Evolutionary conservation across 352 stramenopile genomes (phyloP), one percentile per base, ranked within the genome.

Genomic region (Pythium aquatile): DNA sequence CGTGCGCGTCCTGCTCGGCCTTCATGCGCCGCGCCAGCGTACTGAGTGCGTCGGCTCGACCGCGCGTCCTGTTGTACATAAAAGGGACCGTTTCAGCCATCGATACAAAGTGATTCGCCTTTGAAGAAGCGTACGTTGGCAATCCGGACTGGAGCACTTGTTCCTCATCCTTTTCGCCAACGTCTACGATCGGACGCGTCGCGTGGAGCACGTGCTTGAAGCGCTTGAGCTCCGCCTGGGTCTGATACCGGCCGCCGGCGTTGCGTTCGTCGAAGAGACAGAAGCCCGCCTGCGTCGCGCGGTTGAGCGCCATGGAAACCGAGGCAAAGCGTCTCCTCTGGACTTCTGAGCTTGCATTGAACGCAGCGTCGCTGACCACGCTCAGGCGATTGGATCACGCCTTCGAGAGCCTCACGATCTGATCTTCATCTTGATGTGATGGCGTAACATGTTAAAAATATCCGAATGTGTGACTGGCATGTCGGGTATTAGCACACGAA

Each of bases 221-320:
- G 37, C 74, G 85, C 35, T 82, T 79, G 49, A 93, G 83, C 62
- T 93, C 83, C 10, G 81, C 83, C 37, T 85, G 76, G 16, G 83
- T 90, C 72, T 93, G 83, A 53, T 76, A 88, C n/a, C 81, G 74
- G 10, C 85, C 83, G 3, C 85, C 83, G 24, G 77, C 77, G 54
- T 92, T 93, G 28, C 85, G 81, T 68, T 93, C 85, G 53, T 93
- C 85, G 39, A 93, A 93, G 20, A 72, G 58, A 66, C 79, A 90
- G 57, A 91, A 93, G 6, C 83, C 83, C 14, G 74, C 77, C 40
- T 90, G 82, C 11, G 79, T 83, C 40, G 66, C 66, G 33, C 79
- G 81, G 55, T 90, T 87, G 75, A 91, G 86, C 17, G 46, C 68
- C 63, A 71, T 75, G 14, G 40, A 26, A 58, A 44, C 28, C 53